Evolutionary conservation across 2,329 filamentous ascomycete genomes (phyloP).

Genomic region (Diaporthe vaccinii): DNA sequence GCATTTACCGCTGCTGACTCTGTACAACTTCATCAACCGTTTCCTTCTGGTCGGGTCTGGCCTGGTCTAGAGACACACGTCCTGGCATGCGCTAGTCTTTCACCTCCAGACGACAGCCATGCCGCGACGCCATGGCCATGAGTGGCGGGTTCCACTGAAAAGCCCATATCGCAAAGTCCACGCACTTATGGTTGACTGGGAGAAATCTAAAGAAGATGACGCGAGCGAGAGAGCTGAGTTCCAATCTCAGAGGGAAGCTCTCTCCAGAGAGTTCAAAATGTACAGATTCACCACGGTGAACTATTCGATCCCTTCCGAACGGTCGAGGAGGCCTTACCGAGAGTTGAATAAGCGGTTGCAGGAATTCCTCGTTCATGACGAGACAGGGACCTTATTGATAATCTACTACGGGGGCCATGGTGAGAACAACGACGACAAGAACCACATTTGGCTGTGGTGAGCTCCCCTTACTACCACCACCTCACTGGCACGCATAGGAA

Average conservation of each 20-base stretch:
- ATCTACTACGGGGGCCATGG: not conserved
- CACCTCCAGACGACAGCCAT: not conserved
- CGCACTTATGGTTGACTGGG: not conserved
- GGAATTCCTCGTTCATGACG: not conserved
- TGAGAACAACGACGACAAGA: not conserved
- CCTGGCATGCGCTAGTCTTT: not conserved
- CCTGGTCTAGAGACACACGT: not conserved
- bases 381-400: not conserved
- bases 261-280: not conserved
- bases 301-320: not conserved
- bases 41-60: not conserved
- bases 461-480: not conserved
- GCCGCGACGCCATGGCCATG: not conserved
- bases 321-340: not conserved
- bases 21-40: not conserved
- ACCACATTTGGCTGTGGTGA: not conserved
- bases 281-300: not conserved
- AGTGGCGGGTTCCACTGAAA: not conserved
- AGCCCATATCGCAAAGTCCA: not conserved
- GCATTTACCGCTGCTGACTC: not conserved
- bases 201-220: not conserved
- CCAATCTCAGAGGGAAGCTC: not conserved
- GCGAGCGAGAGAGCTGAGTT: not conserved
- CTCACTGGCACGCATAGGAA: not conserved
- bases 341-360: not conserved